These are phyloP conservation scores for Globisporangium cystogenes DNA, from an alignment of 352 stramenopile genomes.

Conservation along the genomic window DNA sequence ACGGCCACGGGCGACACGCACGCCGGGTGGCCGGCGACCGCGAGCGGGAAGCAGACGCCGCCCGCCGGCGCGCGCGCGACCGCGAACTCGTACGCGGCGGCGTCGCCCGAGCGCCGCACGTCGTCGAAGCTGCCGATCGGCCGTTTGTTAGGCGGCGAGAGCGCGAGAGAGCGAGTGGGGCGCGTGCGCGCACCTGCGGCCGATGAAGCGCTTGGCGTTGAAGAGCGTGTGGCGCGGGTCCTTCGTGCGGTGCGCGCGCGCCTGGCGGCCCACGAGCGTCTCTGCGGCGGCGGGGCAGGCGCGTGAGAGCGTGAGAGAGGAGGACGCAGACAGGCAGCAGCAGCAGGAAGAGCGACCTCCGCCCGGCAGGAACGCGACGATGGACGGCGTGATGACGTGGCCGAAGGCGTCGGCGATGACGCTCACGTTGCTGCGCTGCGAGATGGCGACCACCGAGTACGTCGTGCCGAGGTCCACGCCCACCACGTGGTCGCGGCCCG, in stretches of 20 bases:
- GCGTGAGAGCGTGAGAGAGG: background rate
- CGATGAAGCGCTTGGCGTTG: constrained; percentile 77
- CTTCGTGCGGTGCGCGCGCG: constrained; percentile 33
- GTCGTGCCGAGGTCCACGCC: constrained; percentile 74
- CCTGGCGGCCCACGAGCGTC: constrained; percentile 39
- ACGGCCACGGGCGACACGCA: constrained; percentile 47
- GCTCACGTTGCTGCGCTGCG: constrained; percentile 55
- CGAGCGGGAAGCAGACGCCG: constrained; percentile 43
- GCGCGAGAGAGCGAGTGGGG: background rate
- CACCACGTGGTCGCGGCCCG: constrained; percentile 54
- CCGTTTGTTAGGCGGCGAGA: no score
- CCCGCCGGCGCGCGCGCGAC: constrained; percentile 11
- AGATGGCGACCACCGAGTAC: constrained; percentile 73
- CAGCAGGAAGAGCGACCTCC: constrained; percentile 23
- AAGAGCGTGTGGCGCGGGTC: constrained; percentile 67
- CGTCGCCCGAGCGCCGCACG: constrained; percentile 15
- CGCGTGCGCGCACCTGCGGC: constrained; percentile 16
- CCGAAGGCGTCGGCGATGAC: constrained; percentile 47
- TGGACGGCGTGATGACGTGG: constrained; percentile 53
- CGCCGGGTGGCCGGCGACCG: constrained; percentile 23
- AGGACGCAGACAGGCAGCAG: background rate
- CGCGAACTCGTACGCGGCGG: constrained; percentile 41
- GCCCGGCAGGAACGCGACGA: constrained; percentile 47
- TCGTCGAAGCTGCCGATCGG: constrained; percentile 24
- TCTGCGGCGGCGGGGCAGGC: constrained; percentile 10